Conservation (phyloP, 306 rosid genomes). For the Ziziphus jujuba region DNA sequence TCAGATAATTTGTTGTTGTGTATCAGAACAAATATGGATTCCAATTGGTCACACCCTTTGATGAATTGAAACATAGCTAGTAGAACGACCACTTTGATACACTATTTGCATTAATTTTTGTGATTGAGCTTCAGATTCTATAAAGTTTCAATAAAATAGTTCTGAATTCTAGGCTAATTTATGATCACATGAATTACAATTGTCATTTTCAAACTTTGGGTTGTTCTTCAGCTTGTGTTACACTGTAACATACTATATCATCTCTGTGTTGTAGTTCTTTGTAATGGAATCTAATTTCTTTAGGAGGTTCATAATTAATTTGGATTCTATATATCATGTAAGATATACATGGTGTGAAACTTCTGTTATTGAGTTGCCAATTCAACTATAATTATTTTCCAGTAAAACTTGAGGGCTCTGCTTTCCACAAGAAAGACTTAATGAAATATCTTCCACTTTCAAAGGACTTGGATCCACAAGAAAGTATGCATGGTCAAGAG, state of each 20-base stretch:
- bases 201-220: neutral
- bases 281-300: neutral
- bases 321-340: too few species aligned
- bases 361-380: slow-evolving; percentile 24
- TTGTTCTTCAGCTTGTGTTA: slow-evolving; percentile 11
- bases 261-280: neutral
- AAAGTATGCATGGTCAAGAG: slow-evolving; percentile 89
- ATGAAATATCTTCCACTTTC: slow-evolving; percentile 83
- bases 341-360: neutral
- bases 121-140: too few species aligned
- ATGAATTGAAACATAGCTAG: too few species aligned
- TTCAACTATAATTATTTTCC: slow-evolving; percentile 33
- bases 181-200: too few species aligned
- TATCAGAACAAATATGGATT: too few species aligned
- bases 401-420: slow-evolving; percentile 71
- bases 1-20: too few species aligned
- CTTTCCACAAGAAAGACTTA: slow-evolving; percentile 75
- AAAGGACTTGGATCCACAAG: slow-evolving; percentile 90
- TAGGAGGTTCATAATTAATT: neutral
- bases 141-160: too few species aligned
- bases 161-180: too few species aligned
- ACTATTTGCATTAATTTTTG: too few species aligned
- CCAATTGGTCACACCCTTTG: too few species aligned
- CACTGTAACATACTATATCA: neutral
- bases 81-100: too few species aligned